Conservation (phyloP, 345 rosid species). For the Combretum micranthum region DNA sequence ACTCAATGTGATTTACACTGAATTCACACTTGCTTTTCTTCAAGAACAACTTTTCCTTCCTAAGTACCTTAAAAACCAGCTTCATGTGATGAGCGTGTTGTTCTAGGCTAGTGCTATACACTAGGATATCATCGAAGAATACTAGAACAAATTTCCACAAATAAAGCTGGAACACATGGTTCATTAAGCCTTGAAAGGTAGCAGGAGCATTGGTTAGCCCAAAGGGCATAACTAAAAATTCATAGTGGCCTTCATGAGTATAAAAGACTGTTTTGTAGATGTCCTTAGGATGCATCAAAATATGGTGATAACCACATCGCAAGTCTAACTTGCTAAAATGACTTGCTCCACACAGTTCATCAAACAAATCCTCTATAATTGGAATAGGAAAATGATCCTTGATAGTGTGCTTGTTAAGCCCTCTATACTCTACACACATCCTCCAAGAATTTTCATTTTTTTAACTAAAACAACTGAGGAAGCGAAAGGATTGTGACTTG, state of each 20-base stretch:
- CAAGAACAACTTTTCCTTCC: neutral
- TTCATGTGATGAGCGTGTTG: neutral
- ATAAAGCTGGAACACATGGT: too few species aligned
- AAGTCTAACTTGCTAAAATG: too few species aligned
- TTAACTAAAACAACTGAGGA: neutral
- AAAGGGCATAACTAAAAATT: too few species aligned
- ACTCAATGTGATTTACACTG: neutral
- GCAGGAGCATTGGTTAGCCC: too few species aligned
- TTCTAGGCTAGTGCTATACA: neutral
- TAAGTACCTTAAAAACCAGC: neutral
- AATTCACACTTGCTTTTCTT: neutral
- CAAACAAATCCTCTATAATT: neutral
- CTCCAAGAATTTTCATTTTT: neutral
- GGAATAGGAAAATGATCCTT: neutral
- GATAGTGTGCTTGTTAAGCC: neutral
- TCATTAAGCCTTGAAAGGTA: too few species aligned
- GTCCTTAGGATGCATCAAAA: too few species aligned
- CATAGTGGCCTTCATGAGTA: too few species aligned
- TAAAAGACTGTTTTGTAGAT: too few species aligned
- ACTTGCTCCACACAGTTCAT: too few species aligned
- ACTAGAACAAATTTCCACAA: too few species aligned
- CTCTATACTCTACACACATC: neutral
- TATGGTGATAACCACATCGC: too few species aligned
- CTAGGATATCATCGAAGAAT: neutral
- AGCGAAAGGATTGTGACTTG: neutral